Evolutionary conservation across 306 rosid species (phyloP).

Genomic region (Quillaja saponaria): DNA sequence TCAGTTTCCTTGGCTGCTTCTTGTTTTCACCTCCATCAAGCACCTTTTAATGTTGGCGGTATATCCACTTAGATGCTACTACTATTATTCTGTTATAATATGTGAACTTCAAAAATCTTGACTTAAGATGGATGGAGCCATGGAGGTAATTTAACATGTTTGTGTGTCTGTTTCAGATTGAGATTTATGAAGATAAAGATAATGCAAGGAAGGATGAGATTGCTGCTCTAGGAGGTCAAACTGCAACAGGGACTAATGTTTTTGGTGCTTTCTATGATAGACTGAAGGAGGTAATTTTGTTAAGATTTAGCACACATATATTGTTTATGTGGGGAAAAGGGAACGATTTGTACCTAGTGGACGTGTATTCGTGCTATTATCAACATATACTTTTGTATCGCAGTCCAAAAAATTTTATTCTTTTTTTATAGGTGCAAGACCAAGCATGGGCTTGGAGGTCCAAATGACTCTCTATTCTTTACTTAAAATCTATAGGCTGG

Average conservation of each 20-base stretch:
- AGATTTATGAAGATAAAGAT: constrained; percentile 79
- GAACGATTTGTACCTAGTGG: too few species aligned
- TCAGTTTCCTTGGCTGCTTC: too few species aligned
- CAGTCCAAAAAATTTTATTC: too few species aligned
- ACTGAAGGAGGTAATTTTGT: constrained; percentile 74
- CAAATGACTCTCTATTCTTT: neutral
- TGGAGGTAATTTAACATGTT: constrained; percentile 6
- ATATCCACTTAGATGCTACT: too few species aligned
- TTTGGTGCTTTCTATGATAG: constrained; percentile 95
- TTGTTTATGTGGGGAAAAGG: neutral
- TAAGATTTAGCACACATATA: neutral
- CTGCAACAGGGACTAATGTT: constrained; percentile 80
- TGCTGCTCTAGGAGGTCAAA: constrained; percentile 96
- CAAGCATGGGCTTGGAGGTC: neutral
- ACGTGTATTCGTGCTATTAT: too few species aligned
- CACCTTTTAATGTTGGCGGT: too few species aligned
- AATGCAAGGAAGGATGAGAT: constrained; percentile 92
- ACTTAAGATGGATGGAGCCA: neutral
- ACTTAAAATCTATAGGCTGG: neutral
- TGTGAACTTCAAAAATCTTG: too few species aligned
- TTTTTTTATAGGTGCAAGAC: neutral
- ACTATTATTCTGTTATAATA: too few species aligned
- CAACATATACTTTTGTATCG: too few species aligned
- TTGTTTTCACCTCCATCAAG: too few species aligned
- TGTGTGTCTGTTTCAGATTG: constrained; percentile 61